These are phyloP conservation scores for Magnusiomyces clavatus DNA, from an alignment of 1,139 yeast species.

Conservation along the genomic window DNA sequence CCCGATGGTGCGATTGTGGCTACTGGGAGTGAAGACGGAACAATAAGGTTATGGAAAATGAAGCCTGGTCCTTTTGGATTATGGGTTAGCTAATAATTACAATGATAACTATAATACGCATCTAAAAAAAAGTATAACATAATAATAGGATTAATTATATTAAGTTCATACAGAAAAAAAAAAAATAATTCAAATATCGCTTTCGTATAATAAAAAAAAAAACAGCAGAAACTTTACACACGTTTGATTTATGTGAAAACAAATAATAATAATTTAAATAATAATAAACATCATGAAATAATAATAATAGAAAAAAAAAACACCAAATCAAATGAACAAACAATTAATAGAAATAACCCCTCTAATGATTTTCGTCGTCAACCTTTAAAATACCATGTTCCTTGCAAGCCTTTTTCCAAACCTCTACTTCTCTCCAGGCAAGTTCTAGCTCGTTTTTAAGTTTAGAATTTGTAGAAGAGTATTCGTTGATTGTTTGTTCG, in stretches of 20 bases:
- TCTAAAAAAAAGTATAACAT: background rate
- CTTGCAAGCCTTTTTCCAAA: slow-evolving; percentile 44
- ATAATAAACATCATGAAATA: background rate
- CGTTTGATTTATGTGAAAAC: background rate
- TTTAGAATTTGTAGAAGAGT: slow-evolving; percentile 69
- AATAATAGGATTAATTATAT: background rate
- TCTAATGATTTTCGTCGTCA: background rate
- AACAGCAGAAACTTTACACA: background rate
- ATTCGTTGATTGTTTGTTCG: slow-evolving; percentile 83
- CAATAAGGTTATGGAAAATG: slow-evolving; percentile 54
- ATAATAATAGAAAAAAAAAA: slow-evolving; percentile 1
- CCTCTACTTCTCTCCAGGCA: slow-evolving; percentile 89
- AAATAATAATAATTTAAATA: background rate
- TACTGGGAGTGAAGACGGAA: slow-evolving; percentile 64
- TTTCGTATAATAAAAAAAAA: background rate
- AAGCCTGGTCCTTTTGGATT: slow-evolving; percentile 30
- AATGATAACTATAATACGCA: background rate
- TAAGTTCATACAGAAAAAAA: no score
- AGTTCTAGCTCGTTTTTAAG: slow-evolving; percentile 73
- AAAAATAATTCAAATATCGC: no score
- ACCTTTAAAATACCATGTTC: slow-evolving; percentile 1
- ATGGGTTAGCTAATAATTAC: slow-evolving; percentile 21
- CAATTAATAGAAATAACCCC: background rate
- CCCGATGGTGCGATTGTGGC: slow-evolving; percentile 40
- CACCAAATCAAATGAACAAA: background rate